Evolutionary conservation across 495 filamentous ascomycete species (phyloP).

Genomic region (Ascobolus immersus): DNA sequence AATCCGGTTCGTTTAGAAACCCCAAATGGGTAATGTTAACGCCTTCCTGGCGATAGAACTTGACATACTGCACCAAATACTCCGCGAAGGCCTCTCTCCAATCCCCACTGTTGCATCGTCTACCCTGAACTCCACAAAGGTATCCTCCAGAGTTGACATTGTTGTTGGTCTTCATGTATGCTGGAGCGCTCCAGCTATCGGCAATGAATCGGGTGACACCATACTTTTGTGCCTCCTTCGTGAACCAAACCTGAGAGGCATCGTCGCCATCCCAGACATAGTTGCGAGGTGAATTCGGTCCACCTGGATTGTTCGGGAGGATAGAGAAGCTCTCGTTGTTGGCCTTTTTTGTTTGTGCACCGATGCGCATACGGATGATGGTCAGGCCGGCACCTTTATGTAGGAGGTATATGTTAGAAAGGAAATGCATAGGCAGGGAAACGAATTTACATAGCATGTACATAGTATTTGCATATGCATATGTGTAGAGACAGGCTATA

Average conservation of each 20-base stretch:
- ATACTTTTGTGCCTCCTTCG: slow-evolving; percentile 20
- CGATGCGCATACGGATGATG: too few species aligned
- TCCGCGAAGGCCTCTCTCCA: too few species aligned
- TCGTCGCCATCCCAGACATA: slow-evolving; percentile 25
- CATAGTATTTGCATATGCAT: too few species aligned
- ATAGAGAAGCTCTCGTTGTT: slow-evolving; percentile 21
- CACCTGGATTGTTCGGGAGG: slow-evolving; percentile 20
- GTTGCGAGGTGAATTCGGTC: slow-evolving; percentile 14
- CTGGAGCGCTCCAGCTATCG: slow-evolving; percentile 30
- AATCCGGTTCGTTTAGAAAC: too few species aligned
- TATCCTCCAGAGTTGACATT: slow-evolving; percentile 26
- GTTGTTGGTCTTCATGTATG: slow-evolving; percentile 33
- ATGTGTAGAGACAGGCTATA: slow-evolving; percentile 26
- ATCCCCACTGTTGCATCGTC: slow-evolving; percentile 24
- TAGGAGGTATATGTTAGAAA: too few species aligned
- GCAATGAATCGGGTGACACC: slow-evolving; percentile 12
- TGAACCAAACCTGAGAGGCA: slow-evolving; percentile 25
- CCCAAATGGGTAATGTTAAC: too few species aligned
- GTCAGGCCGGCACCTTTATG: too few species aligned
- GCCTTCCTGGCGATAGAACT: too few species aligned
- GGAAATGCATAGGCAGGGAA: too few species aligned
- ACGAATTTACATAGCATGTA: too few species aligned
- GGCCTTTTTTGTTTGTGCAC: too few species aligned
- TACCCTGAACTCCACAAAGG: slow-evolving; percentile 25
- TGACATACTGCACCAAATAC: too few species aligned